Conservation (phyloP, 129 eudicot species). For the Centaurea solstitialis region DNA sequence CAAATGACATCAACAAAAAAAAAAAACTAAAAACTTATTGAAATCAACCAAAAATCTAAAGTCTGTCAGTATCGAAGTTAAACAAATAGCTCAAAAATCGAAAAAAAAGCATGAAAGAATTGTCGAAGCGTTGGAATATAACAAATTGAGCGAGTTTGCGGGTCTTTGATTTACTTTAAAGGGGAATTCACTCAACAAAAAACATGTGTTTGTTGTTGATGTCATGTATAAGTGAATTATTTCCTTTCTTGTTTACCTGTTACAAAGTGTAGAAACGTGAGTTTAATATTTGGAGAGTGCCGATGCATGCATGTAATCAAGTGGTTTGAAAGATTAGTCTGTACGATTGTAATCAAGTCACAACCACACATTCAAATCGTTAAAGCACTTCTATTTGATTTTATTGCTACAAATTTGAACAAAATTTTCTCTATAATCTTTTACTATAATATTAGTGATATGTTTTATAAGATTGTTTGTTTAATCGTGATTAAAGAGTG, state of each 20-base stretch:
- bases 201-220: background rate
- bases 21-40: too few species aligned
- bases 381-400: background rate
- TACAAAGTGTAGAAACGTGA: background rate
- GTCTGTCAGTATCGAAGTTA: too few species aligned
- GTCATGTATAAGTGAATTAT: background rate
- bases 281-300: too few species aligned
- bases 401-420: background rate
- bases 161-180: background rate
- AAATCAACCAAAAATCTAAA: background rate
- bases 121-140: background rate
- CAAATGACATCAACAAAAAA: background rate
- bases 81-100: background rate
- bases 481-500: background rate
- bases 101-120: too few species aligned
- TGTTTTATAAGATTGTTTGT: background rate
- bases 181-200: too few species aligned
- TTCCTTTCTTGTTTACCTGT: background rate
- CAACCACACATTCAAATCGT: constrained; percentile 2
- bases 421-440: background rate
- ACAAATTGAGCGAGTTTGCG: background rate
- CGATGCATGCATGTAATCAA: too few species aligned
- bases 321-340: background rate
- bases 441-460: background rate
- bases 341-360: background rate